Conservation (phyloP, 495 filamentous ascomycete genomes). For the Endocarpon pusillum region DNA sequence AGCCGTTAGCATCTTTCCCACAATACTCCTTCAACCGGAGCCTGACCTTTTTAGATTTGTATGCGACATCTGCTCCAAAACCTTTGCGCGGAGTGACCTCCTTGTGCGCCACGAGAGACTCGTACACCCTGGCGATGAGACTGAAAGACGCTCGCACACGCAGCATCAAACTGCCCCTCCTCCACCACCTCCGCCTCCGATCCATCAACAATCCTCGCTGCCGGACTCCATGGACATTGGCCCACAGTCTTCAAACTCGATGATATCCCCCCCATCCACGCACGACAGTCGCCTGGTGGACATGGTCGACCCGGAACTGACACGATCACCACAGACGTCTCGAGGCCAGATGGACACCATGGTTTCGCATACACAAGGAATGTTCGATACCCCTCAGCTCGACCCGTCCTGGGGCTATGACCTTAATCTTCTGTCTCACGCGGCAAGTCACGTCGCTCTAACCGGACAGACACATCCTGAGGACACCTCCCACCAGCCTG, state of each 20-base stretch:
- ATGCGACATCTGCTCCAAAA: slow-evolving; percentile 34
- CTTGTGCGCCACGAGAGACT: slow-evolving; percentile 58
- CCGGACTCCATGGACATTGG: slow-evolving; percentile 6
- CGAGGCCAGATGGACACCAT: slow-evolving; percentile 20
- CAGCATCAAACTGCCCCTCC: slow-evolving; percentile 1
- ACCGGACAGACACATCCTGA: no score
- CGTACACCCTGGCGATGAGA: slow-evolving; percentile 47
- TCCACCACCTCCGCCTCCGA: slow-evolving; percentile 21
- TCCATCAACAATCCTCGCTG: neutral
- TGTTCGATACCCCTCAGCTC: slow-evolving; percentile 28
- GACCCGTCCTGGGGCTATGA: slow-evolving; percentile 35
- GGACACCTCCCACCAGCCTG: no score
- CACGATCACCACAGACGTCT: slow-evolving; percentile 23
- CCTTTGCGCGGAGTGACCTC: slow-evolving; percentile 43
- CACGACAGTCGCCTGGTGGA: slow-evolving; percentile 32
- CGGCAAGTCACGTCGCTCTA: slow-evolving; percentile 31
- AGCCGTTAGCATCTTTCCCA: no score
- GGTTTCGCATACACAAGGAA: slow-evolving; percentile 21
- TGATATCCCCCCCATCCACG: slow-evolving; percentile 21
- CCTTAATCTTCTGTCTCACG: slow-evolving; percentile 31
- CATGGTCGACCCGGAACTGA: slow-evolving; percentile 26
- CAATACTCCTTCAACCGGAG: no score
- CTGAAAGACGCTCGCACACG: slow-evolving; percentile 19
- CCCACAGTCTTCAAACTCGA: slow-evolving; percentile 20
- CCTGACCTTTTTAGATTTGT: no score